Evolutionary conservation across 1,139 yeast species (phyloP), one percentile per base, ranked within the genome.

Genomic region (Suhomyces panamericanus): DNA sequence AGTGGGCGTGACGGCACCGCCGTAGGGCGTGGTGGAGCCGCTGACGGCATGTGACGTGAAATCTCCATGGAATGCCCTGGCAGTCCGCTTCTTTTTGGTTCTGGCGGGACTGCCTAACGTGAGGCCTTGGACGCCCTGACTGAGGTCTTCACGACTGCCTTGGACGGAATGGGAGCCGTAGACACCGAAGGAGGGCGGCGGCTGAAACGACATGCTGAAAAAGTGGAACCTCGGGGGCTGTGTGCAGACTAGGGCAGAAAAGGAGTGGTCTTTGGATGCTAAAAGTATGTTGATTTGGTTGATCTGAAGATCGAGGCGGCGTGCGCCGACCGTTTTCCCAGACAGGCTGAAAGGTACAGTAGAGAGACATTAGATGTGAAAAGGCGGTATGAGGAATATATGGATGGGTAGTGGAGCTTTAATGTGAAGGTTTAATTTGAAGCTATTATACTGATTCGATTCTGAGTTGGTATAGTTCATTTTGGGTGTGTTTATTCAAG

Each of bases 51-150:
- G 43, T n/a, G 55, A 38, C 35, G 50, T 53, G 46, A 60, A 55
- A 15, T 58, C 65, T 20, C 67, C 59, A 50, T 77, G 81, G 58
- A 63, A 72, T 1, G 80, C 81, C 49, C 82, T 64, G 9, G 67
- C 73, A 5, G 75, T 61, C 51, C 79, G 61, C 55, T 74, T 77
- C 51, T 72, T 71, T 55, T 60, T 65, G 29, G 59, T 38, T 42
- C 51, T 53, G 10, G 43, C 15, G 20, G 49, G 49, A 20, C 51
- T 48, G 35, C 38, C 40, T 10, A 49, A 22, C 14, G 39, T 35
- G 32, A 49, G 42, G 29, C 35, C 39, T 14, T 48, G 46, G 20
- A 49, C 15, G 14, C 47, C 50, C 13, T 46, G 38, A 6, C 48
- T 39, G 34, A 54, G 47, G 22, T 47, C 42, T 5, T 47, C 46